These are phyloP conservation scores for Beta macrorhiza DNA, from an alignment of 179 eudicot genomes.

Conservation along the genomic window DNA sequence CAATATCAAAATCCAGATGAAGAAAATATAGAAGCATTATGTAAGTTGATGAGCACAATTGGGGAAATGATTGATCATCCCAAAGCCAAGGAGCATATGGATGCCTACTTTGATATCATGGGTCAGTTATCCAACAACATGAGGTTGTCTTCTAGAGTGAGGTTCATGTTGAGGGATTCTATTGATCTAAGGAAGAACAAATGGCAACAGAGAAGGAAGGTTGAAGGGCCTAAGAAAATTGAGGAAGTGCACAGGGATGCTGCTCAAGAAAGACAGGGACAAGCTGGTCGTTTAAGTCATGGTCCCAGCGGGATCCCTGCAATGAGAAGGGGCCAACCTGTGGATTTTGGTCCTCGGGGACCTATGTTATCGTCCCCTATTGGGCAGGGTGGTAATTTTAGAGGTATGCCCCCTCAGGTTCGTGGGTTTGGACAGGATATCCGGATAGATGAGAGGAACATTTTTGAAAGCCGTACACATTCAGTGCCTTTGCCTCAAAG, in stretches of 20 bases:
- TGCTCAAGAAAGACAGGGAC: conserved; percentile 86
- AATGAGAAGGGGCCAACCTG: conserved; percentile 64
- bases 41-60: conserved; percentile 96
- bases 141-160: conserved; percentile 79
- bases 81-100: conserved; percentile 84
- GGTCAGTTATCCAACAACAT: conserved; percentile 63
- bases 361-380: conserved; percentile 57
- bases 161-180: conserved; percentile 88
- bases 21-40: conserved; percentile 82
- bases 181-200: conserved; percentile 90
- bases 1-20: conserved; percentile 74
- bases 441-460: conserved; percentile 58
- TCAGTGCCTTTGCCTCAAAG: conserved; percentile 72
- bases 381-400: conserved; percentile 56
- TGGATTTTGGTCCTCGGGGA: conserved; percentile 69
- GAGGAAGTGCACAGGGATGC: conserved; percentile 97
- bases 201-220: conserved; percentile 94
- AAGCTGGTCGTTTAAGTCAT: conserved; percentile 57
- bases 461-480: conserved; percentile 52
- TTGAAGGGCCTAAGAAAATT: conserved; percentile 97
- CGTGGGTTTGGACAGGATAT: conserved; percentile 72
- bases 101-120: conserved; percentile 71
- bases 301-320: conserved; percentile 61
- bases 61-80: conserved; percentile 92
- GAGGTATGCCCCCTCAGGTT: conserved; percentile 54